Conservation (phyloP, 2,329 filamentous ascomycete species). For the Pseudogymnoascus sp. region DNA sequence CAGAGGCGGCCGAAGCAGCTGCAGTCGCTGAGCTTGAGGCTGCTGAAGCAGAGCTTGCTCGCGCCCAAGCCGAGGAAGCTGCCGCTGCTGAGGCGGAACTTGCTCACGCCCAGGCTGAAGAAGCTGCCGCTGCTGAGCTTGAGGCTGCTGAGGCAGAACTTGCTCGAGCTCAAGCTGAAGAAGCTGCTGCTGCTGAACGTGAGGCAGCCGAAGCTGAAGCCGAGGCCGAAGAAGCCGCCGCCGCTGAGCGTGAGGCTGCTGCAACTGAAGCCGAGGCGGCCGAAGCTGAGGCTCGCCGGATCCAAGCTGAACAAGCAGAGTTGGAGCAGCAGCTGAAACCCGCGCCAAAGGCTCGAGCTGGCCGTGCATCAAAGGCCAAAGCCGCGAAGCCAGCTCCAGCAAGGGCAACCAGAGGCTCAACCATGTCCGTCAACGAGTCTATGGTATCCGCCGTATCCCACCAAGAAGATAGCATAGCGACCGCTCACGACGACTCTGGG, state of each 20-base stretch:
- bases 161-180: neutral
- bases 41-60: neutral
- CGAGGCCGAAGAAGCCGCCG: neutral
- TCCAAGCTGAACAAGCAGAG: neutral
- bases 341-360: neutral
- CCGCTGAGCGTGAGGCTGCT: neutral
- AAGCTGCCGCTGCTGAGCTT: neutral
- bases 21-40: slow-evolving; percentile 10
- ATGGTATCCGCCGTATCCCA: slow-evolving; percentile 19
- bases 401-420: slow-evolving; percentile 18
- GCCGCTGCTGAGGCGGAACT: slow-evolving; percentile 2
- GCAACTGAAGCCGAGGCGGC: neutral
- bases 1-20: neutral
- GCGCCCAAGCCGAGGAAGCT: neutral
- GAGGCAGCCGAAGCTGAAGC: slow-evolving; percentile 2
- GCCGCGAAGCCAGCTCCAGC: neutral
- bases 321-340: neutral
- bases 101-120: neutral
- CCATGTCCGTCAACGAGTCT: slow-evolving; percentile 15
- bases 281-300: neutral
- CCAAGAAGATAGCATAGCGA: slow-evolving; percentile 9
- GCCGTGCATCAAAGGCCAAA: neutral
- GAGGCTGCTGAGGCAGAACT: neutral
- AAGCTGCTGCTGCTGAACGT: slow-evolving; percentile 5
- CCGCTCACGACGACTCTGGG: slow-evolving; percentile 21